Conservation (phyloP, 441 rosid genomes). For the Omphalea diandra region DNA sequence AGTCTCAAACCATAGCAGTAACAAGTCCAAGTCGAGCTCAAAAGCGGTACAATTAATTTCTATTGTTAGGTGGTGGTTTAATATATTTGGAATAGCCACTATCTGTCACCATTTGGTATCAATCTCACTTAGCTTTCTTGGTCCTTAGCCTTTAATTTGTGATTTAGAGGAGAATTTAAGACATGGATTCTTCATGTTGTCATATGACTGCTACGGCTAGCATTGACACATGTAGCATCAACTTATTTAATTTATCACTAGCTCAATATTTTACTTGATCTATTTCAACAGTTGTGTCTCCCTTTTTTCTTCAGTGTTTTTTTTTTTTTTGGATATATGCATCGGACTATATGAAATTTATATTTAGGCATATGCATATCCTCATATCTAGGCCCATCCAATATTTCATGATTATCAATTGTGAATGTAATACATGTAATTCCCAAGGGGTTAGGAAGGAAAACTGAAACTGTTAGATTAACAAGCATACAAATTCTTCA, state of each 20-base stretch:
- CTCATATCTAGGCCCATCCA: not conserved
- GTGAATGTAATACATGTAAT: too few relatives aligned
- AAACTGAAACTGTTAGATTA: too few relatives aligned
- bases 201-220: too few relatives aligned
- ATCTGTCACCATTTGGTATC: not conserved
- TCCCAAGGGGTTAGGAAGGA: too few relatives aligned
- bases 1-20: slow-evolving; percentile 46
- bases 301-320: not conserved
- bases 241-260: not conserved
- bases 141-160: not conserved
- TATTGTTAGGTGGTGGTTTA: not conserved
- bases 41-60: slow-evolving; percentile 38
- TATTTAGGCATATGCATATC: not conserved
- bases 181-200: not conserved
- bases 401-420: not conserved
- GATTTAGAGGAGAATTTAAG: not conserved
- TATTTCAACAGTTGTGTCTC: not conserved
- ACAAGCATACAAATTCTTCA: too few relatives aligned
- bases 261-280: not conserved
- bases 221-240: too few relatives aligned
- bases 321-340: not conserved
- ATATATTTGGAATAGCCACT: not conserved
- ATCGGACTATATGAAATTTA: not conserved
- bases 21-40: slow-evolving; percentile 53
- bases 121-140: not conserved